These are phyloP conservation scores for Metschnikowia drakensbergensis DNA, from an alignment of 805 yeast species.

Conservation along the genomic window DNA sequence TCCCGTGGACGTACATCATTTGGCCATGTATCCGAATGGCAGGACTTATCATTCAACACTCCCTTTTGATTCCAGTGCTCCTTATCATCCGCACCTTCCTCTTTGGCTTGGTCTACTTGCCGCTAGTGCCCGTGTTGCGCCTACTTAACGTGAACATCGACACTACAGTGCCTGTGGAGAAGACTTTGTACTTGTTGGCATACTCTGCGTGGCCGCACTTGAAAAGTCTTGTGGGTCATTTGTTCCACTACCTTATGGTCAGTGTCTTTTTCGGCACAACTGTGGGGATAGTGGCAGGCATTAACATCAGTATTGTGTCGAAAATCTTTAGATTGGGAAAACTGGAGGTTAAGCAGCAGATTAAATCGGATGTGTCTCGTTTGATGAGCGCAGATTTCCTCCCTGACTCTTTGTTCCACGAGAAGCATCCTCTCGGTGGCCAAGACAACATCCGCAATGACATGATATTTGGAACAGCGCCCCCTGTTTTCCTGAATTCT, in stretches of 20 bases:
- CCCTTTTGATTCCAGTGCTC: conserved; percentile 12
- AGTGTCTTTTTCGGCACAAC: conserved; percentile 15
- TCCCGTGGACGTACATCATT: conserved; percentile 13
- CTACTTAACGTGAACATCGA: conserved; percentile 11
- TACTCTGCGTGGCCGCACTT: conserved; percentile 14
- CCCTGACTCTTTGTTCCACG: background rate
- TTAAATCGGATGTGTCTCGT: background rate
- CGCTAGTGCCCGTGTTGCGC: conserved; percentile 15
- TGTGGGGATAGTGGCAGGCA: conserved; percentile 17
- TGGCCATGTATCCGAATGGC: conserved; percentile 8
- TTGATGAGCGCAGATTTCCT: background rate
- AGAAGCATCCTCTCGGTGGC: background rate
- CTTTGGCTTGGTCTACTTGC: conserved; percentile 17
- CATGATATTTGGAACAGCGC: background rate
- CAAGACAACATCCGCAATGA: background rate
- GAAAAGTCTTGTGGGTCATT: conserved; percentile 9
- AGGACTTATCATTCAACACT: conserved; percentile 12
- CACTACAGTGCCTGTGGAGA: conserved; percentile 16
- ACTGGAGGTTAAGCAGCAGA: background rate
- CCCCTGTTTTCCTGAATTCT: background rate
- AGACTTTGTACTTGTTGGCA: conserved; percentile 11
- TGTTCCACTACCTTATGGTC: conserved; percentile 16
- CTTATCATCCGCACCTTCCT: conserved; percentile 16
- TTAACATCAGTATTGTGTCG: conserved; percentile 12
- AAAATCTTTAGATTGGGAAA: conserved; percentile 5